Evolutionary conservation across 2,329 filamentous ascomycete species (phyloP).

Genomic region (Colletotrichum salicis): DNA sequence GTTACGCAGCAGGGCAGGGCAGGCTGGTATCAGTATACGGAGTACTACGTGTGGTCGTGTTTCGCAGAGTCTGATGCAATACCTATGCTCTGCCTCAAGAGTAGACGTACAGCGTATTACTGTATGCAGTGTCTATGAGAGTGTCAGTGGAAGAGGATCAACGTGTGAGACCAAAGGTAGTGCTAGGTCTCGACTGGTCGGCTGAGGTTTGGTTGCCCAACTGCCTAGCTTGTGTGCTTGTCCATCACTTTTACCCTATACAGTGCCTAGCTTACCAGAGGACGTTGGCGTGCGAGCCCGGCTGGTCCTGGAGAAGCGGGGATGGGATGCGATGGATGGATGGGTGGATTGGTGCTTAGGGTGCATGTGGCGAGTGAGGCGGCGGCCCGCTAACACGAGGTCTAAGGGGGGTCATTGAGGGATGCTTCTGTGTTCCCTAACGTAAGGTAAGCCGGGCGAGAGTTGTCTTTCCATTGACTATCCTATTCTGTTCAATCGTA

Average conservation of each 20-base stretch:
- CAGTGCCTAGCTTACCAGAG: background rate
- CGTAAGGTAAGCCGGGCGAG: background rate
- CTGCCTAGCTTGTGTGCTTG: background rate
- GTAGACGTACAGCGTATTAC: background rate
- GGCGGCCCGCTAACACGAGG: background rate
- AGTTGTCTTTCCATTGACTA: background rate
- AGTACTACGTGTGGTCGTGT: background rate
- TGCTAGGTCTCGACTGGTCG: background rate
- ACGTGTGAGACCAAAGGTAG: background rate
- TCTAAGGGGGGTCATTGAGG: background rate
- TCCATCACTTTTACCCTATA: background rate
- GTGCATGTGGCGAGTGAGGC: background rate
- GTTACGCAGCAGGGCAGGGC: background rate
- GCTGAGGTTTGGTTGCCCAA: background rate
- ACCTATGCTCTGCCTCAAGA: background rate
- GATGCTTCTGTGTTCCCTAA: background rate
- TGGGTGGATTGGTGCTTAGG: background rate
- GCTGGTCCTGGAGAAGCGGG: background rate
- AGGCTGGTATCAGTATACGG: background rate
- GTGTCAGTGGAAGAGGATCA: background rate
- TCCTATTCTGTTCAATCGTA: background rate
- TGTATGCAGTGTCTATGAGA: background rate
- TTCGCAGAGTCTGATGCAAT: background rate
- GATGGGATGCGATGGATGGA: background rate
- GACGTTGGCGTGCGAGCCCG: background rate